A percentile compares a stretch with the other conserved stretches of the same genome.
Evolutionary conservation across 83 land plant genomes (phyloP).

Genomic region (Picea mariana): DNA sequence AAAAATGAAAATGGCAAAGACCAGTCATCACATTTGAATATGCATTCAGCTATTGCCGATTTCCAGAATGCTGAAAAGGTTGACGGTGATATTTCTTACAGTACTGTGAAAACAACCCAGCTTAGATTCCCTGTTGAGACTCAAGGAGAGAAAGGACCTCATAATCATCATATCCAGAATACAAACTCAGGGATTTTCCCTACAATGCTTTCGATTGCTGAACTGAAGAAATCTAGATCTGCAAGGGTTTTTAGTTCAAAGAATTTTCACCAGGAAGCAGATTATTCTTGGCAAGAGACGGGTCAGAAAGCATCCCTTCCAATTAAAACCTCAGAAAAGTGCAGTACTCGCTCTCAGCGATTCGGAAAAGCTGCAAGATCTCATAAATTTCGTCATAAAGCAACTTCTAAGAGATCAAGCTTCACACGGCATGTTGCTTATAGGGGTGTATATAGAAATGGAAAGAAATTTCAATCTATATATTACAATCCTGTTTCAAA

Average conservation of each 20-base stretch:
- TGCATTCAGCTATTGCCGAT: not conserved
- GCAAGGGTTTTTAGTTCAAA: too few species aligned
- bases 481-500: constrained; percentile 40
- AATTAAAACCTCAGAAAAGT: too few species aligned
- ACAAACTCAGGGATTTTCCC: not conserved
- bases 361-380: not conserved
- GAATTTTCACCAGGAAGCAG: too few species aligned
- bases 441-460: constrained; percentile 37
- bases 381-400: not conserved
- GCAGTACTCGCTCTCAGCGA: too few species aligned
- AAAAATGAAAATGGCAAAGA: not conserved
- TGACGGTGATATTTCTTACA: not conserved
- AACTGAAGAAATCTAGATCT: too few species aligned
- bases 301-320: too few species aligned
- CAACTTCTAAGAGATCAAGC: not conserved
- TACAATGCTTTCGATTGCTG: not conserved
- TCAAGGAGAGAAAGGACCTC: not conserved
- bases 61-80: not conserved
- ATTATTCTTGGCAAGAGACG: too few species aligned
- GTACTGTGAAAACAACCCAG: not conserved
- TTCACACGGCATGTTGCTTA: constrained; percentile 14
- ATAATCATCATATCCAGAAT: not conserved
- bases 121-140: not conserved
- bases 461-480: constrained; percentile 42
- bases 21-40: not conserved